phyloP scores from a whole-genome alignment of 371 early-diverging fungal species.

The Batkoa obscura region DNA sequence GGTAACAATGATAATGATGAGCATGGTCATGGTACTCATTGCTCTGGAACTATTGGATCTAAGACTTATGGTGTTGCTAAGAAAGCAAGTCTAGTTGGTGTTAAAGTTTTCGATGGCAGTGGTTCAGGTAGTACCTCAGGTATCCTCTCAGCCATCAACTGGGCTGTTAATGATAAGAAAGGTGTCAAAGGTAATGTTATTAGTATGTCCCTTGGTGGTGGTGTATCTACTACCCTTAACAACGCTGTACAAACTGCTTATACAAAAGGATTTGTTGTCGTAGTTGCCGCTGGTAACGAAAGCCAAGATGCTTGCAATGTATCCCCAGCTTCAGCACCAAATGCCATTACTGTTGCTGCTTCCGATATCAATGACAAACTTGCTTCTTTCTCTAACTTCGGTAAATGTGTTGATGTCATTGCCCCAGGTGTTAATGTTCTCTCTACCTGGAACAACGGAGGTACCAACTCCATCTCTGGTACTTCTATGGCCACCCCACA shows the following conservation, averaged over 20 bases:
- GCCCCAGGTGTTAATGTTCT: slow-evolving; percentile 86
- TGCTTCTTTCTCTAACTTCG: slow-evolving; percentile 86
- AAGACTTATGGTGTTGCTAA: slow-evolving; percentile 82
- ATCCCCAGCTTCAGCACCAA: slow-evolving; percentile 81
- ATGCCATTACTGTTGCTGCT: slow-evolving; percentile 95
- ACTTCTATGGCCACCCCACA: slow-evolving; percentile 99
- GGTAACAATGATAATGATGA: slow-evolving; percentile 59
- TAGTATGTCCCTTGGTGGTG: slow-evolving; percentile 93
- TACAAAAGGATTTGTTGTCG: slow-evolving; percentile 65
- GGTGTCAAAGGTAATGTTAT: slow-evolving; percentile 62
- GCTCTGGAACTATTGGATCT: slow-evolving; percentile 87
- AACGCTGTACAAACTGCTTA: slow-evolving; percentile 71
- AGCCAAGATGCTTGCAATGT: slow-evolving; percentile 85
- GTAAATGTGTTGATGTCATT: slow-evolving; percentile 86
- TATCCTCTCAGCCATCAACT: slow-evolving; percentile 57
- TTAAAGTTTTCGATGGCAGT: slow-evolving; percentile 78
- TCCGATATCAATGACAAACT: slow-evolving; percentile 58
- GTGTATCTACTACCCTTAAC: slow-evolving; percentile 65
- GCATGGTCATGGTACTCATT: slow-evolving; percentile 88
- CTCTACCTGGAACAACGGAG: slow-evolving; percentile 60
- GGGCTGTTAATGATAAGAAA: slow-evolving; percentile 31
- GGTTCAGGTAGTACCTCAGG: slow-evolving; percentile 69
- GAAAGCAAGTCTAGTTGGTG: slow-evolving; percentile 73
- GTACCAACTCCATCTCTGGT: slow-evolving; percentile 85
- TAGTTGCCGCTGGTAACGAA: slow-evolving; percentile 98